phyloP scores from a whole-genome alignment of 345 rosid genomes.

The Clarkia xantiana region DNA sequence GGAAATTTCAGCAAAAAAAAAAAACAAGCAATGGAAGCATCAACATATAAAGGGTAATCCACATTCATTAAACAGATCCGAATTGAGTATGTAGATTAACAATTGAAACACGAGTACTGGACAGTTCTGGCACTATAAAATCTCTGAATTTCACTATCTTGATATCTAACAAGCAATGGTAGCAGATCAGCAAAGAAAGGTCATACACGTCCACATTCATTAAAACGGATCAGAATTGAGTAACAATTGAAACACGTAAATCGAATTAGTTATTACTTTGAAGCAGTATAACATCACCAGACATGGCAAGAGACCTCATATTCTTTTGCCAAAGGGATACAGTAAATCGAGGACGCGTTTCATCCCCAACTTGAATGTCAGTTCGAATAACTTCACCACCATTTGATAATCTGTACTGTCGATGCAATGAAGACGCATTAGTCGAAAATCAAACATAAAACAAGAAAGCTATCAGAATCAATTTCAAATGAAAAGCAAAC shows the following conservation, averaged over 20 bases:
- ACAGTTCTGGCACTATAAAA: slow-evolving; percentile 29
- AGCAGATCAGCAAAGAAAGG: too few relatives aligned
- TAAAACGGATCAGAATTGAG: too few relatives aligned
- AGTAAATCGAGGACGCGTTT: slow-evolving; percentile 28
- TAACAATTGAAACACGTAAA: neutral
- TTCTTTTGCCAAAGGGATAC: slow-evolving; percentile 41
- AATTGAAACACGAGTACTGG: slow-evolving; percentile 16
- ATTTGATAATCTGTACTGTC: slow-evolving; percentile 28
- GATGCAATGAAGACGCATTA: too few relatives aligned
- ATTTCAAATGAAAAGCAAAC: too few relatives aligned
- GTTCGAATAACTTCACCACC: slow-evolving; percentile 37
- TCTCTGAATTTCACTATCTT: slow-evolving; percentile 28
- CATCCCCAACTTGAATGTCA: slow-evolving; percentile 48
- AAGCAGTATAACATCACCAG: slow-evolving; percentile 31
- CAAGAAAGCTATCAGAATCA: too few relatives aligned
- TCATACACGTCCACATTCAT: too few relatives aligned
- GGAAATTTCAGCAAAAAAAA: too few relatives aligned
- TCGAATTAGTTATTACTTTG: slow-evolving; percentile 15
- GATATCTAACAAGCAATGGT: slow-evolving; percentile 18
- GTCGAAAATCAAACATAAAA: too few relatives aligned
- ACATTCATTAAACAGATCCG: too few relatives aligned
- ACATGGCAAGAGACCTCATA: slow-evolving; percentile 14
- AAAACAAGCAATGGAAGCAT: too few relatives aligned
- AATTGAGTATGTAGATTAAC: slow-evolving; percentile 7
- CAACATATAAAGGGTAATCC: too few relatives aligned